Evolutionary conservation across 2,329 filamentous ascomycete species (phyloP).

Genomic region (Aspergillus phoenicis): DNA sequence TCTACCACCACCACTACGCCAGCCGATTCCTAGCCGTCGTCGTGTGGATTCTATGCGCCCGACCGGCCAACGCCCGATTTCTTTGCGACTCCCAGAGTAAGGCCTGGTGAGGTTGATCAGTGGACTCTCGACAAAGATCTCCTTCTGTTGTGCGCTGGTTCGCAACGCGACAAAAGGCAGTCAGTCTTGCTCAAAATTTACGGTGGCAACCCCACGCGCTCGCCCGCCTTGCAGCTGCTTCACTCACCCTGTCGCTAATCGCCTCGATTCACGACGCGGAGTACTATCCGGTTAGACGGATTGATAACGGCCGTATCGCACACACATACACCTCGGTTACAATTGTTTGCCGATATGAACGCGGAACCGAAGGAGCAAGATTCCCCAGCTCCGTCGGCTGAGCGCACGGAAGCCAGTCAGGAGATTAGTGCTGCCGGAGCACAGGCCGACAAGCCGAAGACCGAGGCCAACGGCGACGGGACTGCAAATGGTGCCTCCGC

Average conservation of each 20-base stretch:
- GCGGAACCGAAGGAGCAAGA: constrained; percentile 38
- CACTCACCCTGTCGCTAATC: neutral
- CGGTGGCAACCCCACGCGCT: neutral
- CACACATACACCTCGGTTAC: no score
- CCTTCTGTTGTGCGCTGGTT: constrained; percentile 10
- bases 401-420: constrained; percentile 42
- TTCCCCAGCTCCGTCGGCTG: constrained; percentile 38
- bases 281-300: neutral
- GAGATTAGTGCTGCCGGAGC: constrained; percentile 42
- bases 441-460: constrained; percentile 41
- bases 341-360: constrained; percentile 36
- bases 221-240: neutral
- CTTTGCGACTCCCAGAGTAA: constrained; percentile 16
- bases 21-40: neutral
- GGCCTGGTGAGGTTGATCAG: neutral
- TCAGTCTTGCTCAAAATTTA: constrained; percentile 12
- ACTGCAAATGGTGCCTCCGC: constrained; percentile 56
- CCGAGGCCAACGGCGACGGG: constrained; percentile 49
- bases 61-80: constrained; percentile 12
- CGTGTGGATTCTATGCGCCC: constrained; percentile 23
- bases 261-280: neutral
- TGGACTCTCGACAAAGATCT: constrained; percentile 18
- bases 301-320: neutral
- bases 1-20: neutral
- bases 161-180: constrained; percentile 14